These are phyloP conservation scores for Sarcodon sp. DNA, from an alignment of 768 basidiomycete genomes.

Conservation along the genomic window DNA sequence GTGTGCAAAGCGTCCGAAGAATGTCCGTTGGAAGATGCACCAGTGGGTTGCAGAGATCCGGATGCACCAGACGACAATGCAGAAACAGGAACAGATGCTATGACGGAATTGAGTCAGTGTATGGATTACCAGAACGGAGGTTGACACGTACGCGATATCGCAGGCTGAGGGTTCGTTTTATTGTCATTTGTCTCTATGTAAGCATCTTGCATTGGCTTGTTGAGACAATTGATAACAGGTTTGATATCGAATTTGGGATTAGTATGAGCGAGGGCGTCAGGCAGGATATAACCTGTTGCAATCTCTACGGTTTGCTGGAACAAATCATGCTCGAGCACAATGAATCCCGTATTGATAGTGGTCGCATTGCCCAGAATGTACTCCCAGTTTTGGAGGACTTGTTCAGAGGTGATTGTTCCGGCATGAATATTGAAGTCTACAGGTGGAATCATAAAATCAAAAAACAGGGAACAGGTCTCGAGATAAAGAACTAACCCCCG, in stretches of 20 bases:
- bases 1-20: too few relatives aligned
- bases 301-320: slow-evolving; percentile 79
- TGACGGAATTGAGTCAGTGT: too few relatives aligned
- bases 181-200: slow-evolving; percentile 82
- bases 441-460: not conserved
- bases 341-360: slow-evolving; percentile 60
- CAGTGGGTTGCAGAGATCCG: too few relatives aligned
- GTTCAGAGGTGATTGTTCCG: slow-evolving; percentile 35
- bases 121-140: too few relatives aligned
- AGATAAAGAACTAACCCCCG: slow-evolving; percentile 26
- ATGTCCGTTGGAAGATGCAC: too few relatives aligned
- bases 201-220: slow-evolving; percentile 42
- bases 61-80: too few relatives aligned
- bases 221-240: slow-evolving; percentile 60
- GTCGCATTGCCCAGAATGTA: slow-evolving; percentile 54
- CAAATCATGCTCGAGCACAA: slow-evolving; percentile 79
- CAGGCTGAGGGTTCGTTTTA: slow-evolving; percentile 37
- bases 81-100: too few relatives aligned
- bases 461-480: not conserved
- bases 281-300: slow-evolving; percentile 78
- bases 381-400: slow-evolving; percentile 64
- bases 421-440: slow-evolving; percentile 73
- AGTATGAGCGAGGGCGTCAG: slow-evolving; percentile 57
- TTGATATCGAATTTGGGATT: slow-evolving; percentile 48
- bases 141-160: not conserved